phyloP scores from a whole-genome alignment of 768 basidiomycete species.

The Hygrophorus russula region DNA sequence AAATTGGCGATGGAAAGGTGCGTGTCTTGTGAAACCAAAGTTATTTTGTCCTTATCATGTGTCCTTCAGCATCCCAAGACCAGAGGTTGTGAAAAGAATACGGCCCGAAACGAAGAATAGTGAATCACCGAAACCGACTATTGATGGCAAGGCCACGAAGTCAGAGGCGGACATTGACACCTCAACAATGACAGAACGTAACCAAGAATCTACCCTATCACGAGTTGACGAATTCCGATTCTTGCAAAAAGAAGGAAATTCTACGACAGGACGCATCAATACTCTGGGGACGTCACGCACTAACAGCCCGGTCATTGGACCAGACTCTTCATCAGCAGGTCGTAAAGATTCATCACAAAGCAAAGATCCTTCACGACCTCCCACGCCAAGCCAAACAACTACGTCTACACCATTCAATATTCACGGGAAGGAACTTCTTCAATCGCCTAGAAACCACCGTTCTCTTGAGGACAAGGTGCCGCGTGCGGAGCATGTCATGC shows the following conservation, averaged over 20 bases:
- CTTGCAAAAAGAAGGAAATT: slow-evolving; percentile 14
- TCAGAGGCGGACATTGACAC: slow-evolving; percentile 5
- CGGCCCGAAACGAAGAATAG: slow-evolving; percentile 27
- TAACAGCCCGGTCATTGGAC: slow-evolving; percentile 14
- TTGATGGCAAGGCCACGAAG: not conserved
- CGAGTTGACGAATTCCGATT: slow-evolving; percentile 12
- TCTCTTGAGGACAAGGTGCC: slow-evolving; percentile 27
- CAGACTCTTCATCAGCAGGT: not conserved
- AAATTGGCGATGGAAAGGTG: slow-evolving; percentile 64
- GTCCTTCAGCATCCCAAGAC: slow-evolving; percentile 55
- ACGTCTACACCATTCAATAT: not conserved
- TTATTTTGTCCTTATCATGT: not conserved
- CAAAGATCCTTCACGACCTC: slow-evolving; percentile 1
- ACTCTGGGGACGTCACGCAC: slow-evolving; percentile 14
- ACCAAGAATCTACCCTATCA: slow-evolving; percentile 4
- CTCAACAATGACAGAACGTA: slow-evolving; percentile 1
- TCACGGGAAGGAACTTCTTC: slow-evolving; percentile 19
- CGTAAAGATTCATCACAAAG: not conserved
- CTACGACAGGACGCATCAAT: slow-evolving; percentile 3
- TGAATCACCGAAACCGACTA: slow-evolving; percentile 22
- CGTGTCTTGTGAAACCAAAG: slow-evolving; percentile 6
- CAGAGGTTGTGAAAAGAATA: slow-evolving; percentile 67
- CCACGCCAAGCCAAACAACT: not conserved
- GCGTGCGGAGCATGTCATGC: slow-evolving; percentile 46
- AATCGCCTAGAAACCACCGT: slow-evolving; percentile 28